Percentiles rank a stretch among this genome's conserved stretches.
These are phyloP conservation scores for Rhododendron ferrugineum DNA, from an alignment of 148 eudicot genomes.

Conservation along the genomic window DNA sequence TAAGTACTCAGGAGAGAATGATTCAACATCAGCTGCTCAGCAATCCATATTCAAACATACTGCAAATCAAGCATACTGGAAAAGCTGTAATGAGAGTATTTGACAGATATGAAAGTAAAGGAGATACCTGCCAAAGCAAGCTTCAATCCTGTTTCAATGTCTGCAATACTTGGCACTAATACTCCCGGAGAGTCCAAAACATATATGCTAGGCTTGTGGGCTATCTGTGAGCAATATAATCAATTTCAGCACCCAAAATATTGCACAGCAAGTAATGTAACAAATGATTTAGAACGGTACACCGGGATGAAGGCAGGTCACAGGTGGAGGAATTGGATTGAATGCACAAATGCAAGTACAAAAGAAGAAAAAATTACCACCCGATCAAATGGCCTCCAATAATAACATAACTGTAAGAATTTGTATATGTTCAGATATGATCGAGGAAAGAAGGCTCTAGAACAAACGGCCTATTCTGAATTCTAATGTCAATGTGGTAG, in stretches of 20 bases:
- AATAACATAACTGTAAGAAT: not conserved
- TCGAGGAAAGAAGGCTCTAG: not conserved
- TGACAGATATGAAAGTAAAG: not conserved
- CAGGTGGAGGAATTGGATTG: not conserved
- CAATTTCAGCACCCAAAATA: constrained; percentile 3
- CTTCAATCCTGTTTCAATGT: constrained; percentile 90
- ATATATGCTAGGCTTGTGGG: constrained; percentile 93
- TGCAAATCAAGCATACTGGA: not conserved
- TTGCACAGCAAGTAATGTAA: not conserved
- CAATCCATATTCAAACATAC: not conserved
- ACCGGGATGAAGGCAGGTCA: not conserved
- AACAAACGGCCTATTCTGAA: not conserved
- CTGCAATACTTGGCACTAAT: constrained; percentile 83
- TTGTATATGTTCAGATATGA: not conserved
- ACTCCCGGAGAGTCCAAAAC: constrained; percentile 97
- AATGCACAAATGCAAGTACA: not conserved
- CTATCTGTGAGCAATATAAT: constrained; percentile 51
- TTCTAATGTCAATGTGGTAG: not conserved
- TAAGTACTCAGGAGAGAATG: not conserved
- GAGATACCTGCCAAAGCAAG: constrained; percentile 74
- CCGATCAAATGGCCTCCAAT: not conserved
- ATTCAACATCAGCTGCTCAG: not conserved
- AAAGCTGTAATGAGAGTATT: not conserved
- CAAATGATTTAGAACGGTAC: not conserved
- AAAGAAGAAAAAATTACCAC: not conserved